A percentile compares a stretch with the other conserved stretches of the same genome.
phyloP scores from a whole-genome alignment of 305 asterid genomes.

The Solanum chacoense region DNA sequence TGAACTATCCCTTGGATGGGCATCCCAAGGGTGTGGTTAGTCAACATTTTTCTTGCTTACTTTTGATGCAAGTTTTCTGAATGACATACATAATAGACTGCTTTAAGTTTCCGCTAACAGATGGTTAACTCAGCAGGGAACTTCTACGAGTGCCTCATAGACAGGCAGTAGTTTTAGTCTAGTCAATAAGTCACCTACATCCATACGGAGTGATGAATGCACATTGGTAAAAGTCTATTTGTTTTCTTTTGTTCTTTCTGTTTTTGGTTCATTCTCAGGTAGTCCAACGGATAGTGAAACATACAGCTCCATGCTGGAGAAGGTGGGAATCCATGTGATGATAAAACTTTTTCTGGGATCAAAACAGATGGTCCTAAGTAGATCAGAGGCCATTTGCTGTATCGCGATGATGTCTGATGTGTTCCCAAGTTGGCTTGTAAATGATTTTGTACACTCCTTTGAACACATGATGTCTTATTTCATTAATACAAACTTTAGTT shows the following conservation, averaged over 20 bases:
- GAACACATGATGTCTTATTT: not conserved
- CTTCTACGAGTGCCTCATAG: not conserved
- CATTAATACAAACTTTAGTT: not conserved
- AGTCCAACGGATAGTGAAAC: conserved; percentile 28
- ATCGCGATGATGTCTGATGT: conserved; percentile 27
- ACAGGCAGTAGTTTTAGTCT: not conserved
- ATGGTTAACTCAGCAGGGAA: not conserved
- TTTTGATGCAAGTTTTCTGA: not conserved
- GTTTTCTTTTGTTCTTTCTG: not conserved
- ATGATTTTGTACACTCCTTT: not conserved
- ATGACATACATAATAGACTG: not conserved
- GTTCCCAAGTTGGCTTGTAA: not conserved
- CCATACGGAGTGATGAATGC: not conserved
- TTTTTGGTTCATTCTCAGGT: conserved; percentile 11
- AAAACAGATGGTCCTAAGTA: conserved; percentile 42
- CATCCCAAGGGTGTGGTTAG: not conserved
- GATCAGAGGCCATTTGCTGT: conserved; percentile 29
- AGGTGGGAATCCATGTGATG: conserved; percentile 47
- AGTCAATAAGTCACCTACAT: not conserved
- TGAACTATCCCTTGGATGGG: not conserved
- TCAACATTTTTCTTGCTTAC: not conserved
- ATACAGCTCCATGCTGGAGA: conserved; percentile 56
- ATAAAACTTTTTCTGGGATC: conserved; percentile 57
- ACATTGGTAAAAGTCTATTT: not conserved
- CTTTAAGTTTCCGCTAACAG: not conserved